Evolutionary conservation across 2,329 filamentous ascomycete species (phyloP).

Genomic region (Penicillium frequentans): DNA sequence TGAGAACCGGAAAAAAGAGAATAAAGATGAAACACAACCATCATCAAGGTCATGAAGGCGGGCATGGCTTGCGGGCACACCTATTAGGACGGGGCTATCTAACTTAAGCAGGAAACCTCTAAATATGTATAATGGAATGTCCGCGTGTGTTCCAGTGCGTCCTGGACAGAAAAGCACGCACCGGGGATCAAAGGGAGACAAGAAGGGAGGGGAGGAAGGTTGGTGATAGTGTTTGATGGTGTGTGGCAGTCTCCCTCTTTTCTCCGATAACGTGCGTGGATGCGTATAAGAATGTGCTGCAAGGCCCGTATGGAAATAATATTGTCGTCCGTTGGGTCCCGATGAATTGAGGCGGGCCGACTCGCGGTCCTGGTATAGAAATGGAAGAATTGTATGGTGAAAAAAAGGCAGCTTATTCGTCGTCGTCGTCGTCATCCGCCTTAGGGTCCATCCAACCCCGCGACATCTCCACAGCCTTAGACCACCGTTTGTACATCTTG

Average conservation of each 20-base stretch:
- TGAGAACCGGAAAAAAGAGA: constrained; percentile 4
- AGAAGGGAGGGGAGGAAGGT: neutral
- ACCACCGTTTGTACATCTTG: constrained; percentile 70
- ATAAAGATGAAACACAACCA: constrained; percentile 17
- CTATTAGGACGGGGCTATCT: constrained; percentile 21
- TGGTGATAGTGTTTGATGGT: neutral
- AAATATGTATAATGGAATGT: constrained; percentile 25
- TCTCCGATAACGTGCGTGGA: neutral
- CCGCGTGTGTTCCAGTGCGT: constrained; percentile 10
- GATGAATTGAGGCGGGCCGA: constrained; percentile 5
- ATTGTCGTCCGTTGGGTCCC: neutral
- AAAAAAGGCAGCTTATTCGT: constrained; percentile 17
- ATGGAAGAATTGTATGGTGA: neutral
- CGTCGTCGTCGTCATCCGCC: constrained; percentile 23
- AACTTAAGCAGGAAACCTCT: constrained; percentile 12
- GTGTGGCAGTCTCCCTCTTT: neutral
- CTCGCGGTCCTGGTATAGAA: constrained; percentile 8
- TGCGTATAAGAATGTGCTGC: neutral
- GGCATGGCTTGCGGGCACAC: constrained; percentile 9
- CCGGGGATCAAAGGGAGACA: constrained; percentile 1
- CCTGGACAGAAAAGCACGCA: neutral
- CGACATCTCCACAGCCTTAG: constrained; percentile 76
- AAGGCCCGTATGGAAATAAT: neutral
- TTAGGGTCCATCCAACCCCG: constrained; percentile 61
- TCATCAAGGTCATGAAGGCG: constrained; percentile 24